These are phyloP conservation scores for Ceratobasidium papillatum DNA, from an alignment of 1,284 basidiomycete species.

Conservation along the genomic window DNA sequence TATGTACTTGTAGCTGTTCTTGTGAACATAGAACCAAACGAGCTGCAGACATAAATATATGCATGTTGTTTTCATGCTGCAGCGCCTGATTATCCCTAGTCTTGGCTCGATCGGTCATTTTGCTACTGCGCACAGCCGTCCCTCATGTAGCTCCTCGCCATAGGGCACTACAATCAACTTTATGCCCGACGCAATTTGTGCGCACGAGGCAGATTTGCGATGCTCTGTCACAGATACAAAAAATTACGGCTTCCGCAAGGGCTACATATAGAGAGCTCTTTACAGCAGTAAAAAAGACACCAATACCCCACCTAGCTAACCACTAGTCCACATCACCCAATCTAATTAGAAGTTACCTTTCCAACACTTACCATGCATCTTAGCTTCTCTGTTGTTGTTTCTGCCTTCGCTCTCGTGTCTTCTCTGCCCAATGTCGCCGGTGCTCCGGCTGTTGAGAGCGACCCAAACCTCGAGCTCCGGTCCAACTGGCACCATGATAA, in stretches of 20 bases:
- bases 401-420: background rate
- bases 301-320: too few relatives aligned
- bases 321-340: background rate
- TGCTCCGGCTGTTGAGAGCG: background rate
- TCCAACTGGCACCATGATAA: conserved; percentile 14
- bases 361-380: background rate
- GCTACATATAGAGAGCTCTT: background rate
- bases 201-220: background rate
- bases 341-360: background rate
- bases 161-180: background rate
- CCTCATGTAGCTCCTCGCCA: background rate
- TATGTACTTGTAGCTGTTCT: background rate
- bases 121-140: background rate
- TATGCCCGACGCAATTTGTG: background rate
- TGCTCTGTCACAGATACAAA: background rate
- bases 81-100: background rate
- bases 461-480: conserved; percentile 3
- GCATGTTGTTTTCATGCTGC: background rate
- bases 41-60: background rate
- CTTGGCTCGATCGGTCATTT: background rate
- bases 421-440: background rate
- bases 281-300: background rate
- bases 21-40: background rate
- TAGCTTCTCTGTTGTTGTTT: background rate
- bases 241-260: background rate